Base-by-base conservation (phyloP, 768 basidiomycete genomes). In the Pseudohyphozyma bogoriensis region DNA sequence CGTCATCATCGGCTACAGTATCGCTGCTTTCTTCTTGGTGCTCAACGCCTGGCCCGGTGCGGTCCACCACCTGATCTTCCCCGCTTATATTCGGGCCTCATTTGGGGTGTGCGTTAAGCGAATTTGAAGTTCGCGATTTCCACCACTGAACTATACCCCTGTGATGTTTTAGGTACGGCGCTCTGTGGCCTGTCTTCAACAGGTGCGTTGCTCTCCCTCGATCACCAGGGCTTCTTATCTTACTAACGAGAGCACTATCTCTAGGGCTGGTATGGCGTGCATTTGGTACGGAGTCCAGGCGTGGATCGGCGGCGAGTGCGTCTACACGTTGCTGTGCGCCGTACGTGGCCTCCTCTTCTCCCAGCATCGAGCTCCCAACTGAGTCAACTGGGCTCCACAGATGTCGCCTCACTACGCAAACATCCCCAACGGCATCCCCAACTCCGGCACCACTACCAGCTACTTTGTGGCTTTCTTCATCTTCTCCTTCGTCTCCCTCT, bases 391-490 rank as follows among this genome's bases (percentile, higher is more conserved):
- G n/a, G n/a, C n/a, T n/a, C n/a, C n/a, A n/a, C n/a, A n/a, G n/a
- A 85, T 89, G 73, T 88, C 83, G 82, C 88, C 85, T 0, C 81
- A 81, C 58, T 70, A 71, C 49, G 68, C 65, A 9, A 60, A 54
- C 18, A 69, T 76, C n/a, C 65, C 46, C 26, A 89, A 89, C 76
- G 77, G 78, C 60, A 78, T 88, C 68, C 83, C 86, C n/a, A 83
- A 82, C 16, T 82, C 85, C 60, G 86, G 86, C 46, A 88, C 82
- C 35, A 85, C 78, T 57, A 83, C 84, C n/a, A 79, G 80, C 55
- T 82, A 86, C 74, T 86, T 84, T 66, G 75, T 87, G 76, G 82
- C 82, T 66, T 90, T 90, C 80, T 84, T 90, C 78, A 77, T 90
- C 59, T 91, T 89, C 78, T 89, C 86, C 84, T 74, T 88, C 31